A percentile compares a stretch with the other conserved stretches of the same genome.
Conservation (phyloP, 148 eudicot species). For the Vaccinium myrtillus region DNA sequence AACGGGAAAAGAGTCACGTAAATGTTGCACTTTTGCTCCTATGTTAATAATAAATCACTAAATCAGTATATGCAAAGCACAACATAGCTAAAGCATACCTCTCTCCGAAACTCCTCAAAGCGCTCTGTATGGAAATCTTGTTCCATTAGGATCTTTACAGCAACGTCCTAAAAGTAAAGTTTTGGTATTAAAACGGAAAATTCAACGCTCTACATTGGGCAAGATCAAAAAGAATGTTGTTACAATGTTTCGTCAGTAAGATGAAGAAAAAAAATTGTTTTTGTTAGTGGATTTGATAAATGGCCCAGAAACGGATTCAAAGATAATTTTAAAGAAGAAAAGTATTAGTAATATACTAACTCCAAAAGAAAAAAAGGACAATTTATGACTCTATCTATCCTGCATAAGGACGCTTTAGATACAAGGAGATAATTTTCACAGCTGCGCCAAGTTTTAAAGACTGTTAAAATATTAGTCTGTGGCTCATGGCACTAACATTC, state of each 20-base stretch:
- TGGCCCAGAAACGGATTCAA: neutral
- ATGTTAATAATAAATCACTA: neutral
- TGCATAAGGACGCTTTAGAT: neutral
- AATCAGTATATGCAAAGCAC: neutral
- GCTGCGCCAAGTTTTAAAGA: neutral
- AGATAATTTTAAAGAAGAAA: neutral
- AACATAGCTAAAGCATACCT: conserved; percentile 46
- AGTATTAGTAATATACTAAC: no score
- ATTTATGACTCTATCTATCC: neutral
- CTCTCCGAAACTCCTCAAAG: conserved; percentile 69
- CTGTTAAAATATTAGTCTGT: neutral
- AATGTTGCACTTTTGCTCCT: conserved; percentile 3
- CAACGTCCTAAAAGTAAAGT: conserved; percentile 68
- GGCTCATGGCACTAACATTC: neutral
- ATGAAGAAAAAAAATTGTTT: neutral
- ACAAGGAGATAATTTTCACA: neutral
- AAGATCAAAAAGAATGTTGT: neutral
- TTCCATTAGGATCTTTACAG: conserved; percentile 90
- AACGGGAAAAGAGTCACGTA: neutral
- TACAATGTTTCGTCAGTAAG: neutral
- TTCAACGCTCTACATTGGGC: neutral
- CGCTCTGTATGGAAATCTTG: conserved; percentile 78
- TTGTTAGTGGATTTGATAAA: neutral
- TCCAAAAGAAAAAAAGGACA: neutral
- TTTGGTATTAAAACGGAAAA: neutral